Evolutionary conservation across 1,284 basidiomycete species (phyloP).

Genomic region (Moniliophthora roreri): DNA sequence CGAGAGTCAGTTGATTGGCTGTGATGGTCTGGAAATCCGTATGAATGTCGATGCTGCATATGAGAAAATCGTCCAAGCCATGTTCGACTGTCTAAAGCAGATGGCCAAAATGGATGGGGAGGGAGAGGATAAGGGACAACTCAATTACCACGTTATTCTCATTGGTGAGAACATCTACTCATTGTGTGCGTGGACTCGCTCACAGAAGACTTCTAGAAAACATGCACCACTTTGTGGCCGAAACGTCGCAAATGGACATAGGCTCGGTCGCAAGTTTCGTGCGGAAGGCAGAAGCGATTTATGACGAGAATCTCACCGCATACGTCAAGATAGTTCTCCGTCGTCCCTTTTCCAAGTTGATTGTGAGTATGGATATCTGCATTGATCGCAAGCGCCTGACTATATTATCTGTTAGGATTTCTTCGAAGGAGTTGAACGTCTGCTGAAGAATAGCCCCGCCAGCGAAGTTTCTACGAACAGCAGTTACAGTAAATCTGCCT

Average conservation of each 20-base stretch:
- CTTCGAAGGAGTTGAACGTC: constrained; percentile 88
- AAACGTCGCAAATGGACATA: constrained; percentile 71
- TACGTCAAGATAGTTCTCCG: constrained; percentile 90
- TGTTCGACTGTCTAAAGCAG: constrained; percentile 92
- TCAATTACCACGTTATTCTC: constrained; percentile 95
- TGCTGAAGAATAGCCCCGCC: constrained; percentile 80
- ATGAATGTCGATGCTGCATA: constrained; percentile 81
- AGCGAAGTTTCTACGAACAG: constrained; percentile 79
- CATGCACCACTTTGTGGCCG: constrained; percentile 90
- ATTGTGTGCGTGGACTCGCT: background rate
- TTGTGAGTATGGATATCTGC: constrained; percentile 54
- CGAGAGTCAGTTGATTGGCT: constrained; percentile 83
- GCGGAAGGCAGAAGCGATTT: constrained; percentile 78
- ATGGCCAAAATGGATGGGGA: constrained; percentile 92
- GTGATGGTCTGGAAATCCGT: constrained; percentile 79
- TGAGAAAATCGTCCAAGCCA: constrained; percentile 82
- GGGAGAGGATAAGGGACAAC: constrained; percentile 92
- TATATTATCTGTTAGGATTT: constrained; percentile 73
- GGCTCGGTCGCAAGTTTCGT: constrained; percentile 70
- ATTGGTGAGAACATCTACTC: constrained; percentile 64
- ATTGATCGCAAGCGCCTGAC: constrained; percentile 1
- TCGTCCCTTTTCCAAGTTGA: constrained; percentile 84
- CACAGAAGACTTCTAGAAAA: constrained; percentile 65
- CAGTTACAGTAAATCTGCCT: constrained; percentile 73
- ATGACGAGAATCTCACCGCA: constrained; percentile 82